Base-by-base conservation (phyloP, 495 filamentous ascomycete genomes). In the Zalerion maritima region DNA sequence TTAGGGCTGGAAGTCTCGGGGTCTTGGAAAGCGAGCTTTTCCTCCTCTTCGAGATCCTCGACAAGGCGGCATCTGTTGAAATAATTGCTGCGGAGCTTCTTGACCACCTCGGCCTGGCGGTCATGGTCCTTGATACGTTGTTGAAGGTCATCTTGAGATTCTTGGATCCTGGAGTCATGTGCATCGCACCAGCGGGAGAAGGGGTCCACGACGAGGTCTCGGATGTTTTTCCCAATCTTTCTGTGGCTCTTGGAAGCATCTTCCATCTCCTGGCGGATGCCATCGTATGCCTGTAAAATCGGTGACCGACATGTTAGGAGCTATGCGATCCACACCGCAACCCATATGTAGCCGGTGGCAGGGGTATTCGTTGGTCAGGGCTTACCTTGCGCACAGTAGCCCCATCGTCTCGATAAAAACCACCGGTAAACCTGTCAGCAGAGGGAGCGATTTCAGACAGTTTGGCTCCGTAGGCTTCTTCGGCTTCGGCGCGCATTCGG, bases 11-110 rank as follows among this genome's bases (percentile, higher is more conserved):
- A 36, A 17, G 35, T 47, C 34, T 62, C 56, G 2, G 86, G 83
- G 36, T 81, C 82, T 46, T 94, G 83, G 50, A 96, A 94, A 18
- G 83, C 86, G 8, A 99, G 71, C 55, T 96, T 94, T 47, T 94
- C 93, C 65, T 99, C 89, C 54, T 99, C 89, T 43, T 96, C 91
- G 31, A 94, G 54, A 46, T 99, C 89, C 52, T 99, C 89, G 5
- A 94, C 75, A 24, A 92, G 68, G 25, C 89, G 79, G 45, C 89
- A 99, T 55, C 94, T 96, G 61, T 94, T 96, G 69, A 93, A 99
- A 55, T 99, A 99, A 38, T 78, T 72, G 45, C 85, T 94, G 24
- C 91, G 73, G 36, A 94, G 66, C 57, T 96, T 94, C 61, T 81
- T 81, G 18, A 91, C 83, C 14, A 67, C 47, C 30, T 96, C 91